Base-by-base conservation (phyloP, 768 basidiomycete genomes). In the Lenzites betulinus region DNA sequence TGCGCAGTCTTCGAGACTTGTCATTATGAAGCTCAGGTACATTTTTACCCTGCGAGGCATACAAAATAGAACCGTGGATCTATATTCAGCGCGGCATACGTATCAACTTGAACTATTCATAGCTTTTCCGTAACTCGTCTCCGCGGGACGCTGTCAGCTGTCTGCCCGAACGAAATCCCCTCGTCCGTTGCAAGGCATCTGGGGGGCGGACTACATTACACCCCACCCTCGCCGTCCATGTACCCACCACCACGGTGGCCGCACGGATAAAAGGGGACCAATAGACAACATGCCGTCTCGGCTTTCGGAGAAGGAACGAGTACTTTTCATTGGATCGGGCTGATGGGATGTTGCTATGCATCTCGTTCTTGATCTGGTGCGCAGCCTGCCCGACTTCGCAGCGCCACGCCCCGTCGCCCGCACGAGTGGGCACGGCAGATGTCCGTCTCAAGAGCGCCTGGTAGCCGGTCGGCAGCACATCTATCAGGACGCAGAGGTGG, bases 341-440 rank as follows among this genome's bases (percentile, higher is more conserved):
- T 38, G 50, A 51, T 54, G 52, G 16, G 25, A 54, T 41, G 52
- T 43, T 42, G 52, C 52, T 54, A 54, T 54, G 52, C 52, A 51
- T 36, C 30, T 51, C 50, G 30, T 46, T 22, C 50, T 16, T 51
- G 50, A 51, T 51, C 50, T 51, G 44, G 44, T 11, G 25, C 22
- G 25, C 22, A 25, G 22, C 7, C 23, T 46, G 44, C 7, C 22
- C 23, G 15, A 9, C 22, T 33, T 18, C 30, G 30, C 30, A 33
- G 30, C 30, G 23, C 50, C 50, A 51, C 30, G 20, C 35, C 20
- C 33, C 35, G 16, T n/a, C 50, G 36, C 33, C 50, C 18, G 26
- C 11, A 33, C 46, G 23, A 22, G 44, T 46, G 44, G 38, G 38
- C 38, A 39, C 38, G 38, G 11, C 38, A 39, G 15, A 15, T 4